phyloP scores from a whole-genome alignment of 371 early-diverging fungal species.

The Mucor indicus region DNA sequence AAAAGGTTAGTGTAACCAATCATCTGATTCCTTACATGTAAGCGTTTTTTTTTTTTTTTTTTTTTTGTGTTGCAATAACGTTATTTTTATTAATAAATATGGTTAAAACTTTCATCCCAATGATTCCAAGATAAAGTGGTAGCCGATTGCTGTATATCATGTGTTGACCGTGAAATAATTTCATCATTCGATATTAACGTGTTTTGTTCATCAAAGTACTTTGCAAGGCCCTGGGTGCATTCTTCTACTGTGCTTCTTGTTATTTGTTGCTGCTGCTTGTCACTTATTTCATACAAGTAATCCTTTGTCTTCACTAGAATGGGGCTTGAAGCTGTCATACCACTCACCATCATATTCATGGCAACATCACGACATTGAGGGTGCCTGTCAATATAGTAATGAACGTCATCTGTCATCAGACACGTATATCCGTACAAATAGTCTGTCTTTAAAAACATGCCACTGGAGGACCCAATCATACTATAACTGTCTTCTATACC shows the following conservation, averaged over 20 bases:
- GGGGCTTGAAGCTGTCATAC: slow-evolving; percentile 21
- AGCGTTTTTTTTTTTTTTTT: too few relatives aligned
- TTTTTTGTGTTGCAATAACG: too few relatives aligned
- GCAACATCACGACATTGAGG: slow-evolving; percentile 25
- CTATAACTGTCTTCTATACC: slow-evolving; percentile 15
- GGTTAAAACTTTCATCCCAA: too few relatives aligned
- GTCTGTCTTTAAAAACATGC: slow-evolving; percentile 27
- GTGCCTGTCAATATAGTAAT: slow-evolving; percentile 22
- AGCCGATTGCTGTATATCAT: too few relatives aligned
- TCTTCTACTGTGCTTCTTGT: too few relatives aligned
- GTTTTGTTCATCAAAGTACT: slow-evolving; percentile 5
- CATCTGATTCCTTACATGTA: too few relatives aligned
- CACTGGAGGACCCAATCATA: slow-evolving; percentile 18
- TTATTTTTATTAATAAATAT: too few relatives aligned
- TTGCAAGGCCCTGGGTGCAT: slow-evolving; percentile 4
- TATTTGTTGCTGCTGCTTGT: not conserved
- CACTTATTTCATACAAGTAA: not conserved
- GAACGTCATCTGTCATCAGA: slow-evolving; percentile 26
- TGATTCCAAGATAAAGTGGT: too few relatives aligned
- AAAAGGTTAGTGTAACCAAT: too few relatives aligned
- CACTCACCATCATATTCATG: slow-evolving; percentile 28
- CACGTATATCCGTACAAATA: slow-evolving; percentile 30
- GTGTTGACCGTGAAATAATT: slow-evolving; percentile 3
- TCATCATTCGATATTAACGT: slow-evolving; percentile 8
- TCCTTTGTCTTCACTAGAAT: slow-evolving; percentile 4